phyloP scores from a whole-genome alignment of 768 basidiomycete species.

The Pleurotus djamor region DNA sequence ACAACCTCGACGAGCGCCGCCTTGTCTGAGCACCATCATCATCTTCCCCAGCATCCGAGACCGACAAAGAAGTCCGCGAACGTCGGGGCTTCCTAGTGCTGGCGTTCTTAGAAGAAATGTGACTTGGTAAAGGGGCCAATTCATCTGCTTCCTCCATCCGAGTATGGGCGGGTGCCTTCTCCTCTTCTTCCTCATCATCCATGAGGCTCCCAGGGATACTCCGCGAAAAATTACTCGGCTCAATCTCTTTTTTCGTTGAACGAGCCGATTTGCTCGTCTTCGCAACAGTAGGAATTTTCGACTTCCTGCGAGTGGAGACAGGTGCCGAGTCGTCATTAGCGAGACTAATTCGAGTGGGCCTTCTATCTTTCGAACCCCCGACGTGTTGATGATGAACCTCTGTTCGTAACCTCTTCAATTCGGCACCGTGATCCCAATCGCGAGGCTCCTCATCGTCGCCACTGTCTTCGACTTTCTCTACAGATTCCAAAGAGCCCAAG shows the following conservation, averaged over 20 bases:
- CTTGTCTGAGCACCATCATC: constrained; percentile 33
- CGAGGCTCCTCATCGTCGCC: constrained; percentile 10
- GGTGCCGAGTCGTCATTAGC: constrained; percentile 5
- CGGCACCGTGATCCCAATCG: too few species aligned
- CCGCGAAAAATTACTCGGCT: constrained; percentile 11
- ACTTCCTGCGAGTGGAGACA: constrained; percentile 4
- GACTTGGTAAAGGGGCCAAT: constrained; percentile 35
- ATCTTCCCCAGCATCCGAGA: constrained; percentile 30
- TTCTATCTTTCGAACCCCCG: constrained; percentile 15
- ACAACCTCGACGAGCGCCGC: constrained; percentile 42
- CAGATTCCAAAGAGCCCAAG: constrained; percentile 18
- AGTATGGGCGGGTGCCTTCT: constrained; percentile 15
- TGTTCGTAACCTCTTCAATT: too few species aligned
- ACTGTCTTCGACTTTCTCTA: constrained; percentile 30
- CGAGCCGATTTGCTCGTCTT: constrained; percentile 2
- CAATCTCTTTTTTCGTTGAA: constrained; percentile 6
- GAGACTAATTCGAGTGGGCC: constrained; percentile 12
- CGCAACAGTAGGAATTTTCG: constrained; percentile 6
- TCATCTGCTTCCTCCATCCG: constrained; percentile 33
- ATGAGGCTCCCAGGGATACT: constrained; percentile 23
- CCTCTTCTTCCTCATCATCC: constrained; percentile 23
- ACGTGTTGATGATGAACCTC: constrained; percentile 15
- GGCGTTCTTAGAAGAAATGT: constrained; percentile 13
- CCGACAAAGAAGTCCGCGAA: constrained; percentile 25
- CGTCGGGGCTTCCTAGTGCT: constrained; percentile 19